Conservation (phyloP, 1,139 yeast genomes). For the Pneumocystis canis region DNA sequence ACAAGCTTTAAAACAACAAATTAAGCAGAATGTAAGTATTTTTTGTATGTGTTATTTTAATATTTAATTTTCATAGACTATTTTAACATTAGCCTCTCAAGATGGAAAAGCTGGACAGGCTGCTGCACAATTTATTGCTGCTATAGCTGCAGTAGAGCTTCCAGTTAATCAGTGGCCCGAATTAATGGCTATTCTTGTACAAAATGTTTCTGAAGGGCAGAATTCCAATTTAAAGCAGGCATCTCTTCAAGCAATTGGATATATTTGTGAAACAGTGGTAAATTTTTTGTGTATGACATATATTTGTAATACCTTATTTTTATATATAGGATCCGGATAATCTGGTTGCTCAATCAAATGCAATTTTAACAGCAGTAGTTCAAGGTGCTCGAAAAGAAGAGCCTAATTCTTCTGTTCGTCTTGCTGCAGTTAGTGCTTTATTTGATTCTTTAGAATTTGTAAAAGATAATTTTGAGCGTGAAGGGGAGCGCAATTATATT, state of each 20-base stretch:
- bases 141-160: slow-evolving; percentile 86
- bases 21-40: slow-evolving; percentile 38
- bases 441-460: slow-evolving; percentile 86
- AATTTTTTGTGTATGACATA: not conserved
- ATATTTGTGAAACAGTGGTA: slow-evolving; percentile 75
- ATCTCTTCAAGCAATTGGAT: slow-evolving; percentile 78
- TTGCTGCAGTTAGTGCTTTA: slow-evolving; percentile 83
- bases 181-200: slow-evolving; percentile 65
- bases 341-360: slow-evolving; percentile 75
- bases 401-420: slow-evolving; percentile 56
- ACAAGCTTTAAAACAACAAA: slow-evolving; percentile 39
- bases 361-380: slow-evolving; percentile 84
- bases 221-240: slow-evolving; percentile 57
- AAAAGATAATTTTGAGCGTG: slow-evolving; percentile 72
- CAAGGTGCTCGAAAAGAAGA: slow-evolving; percentile 88
- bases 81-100: slow-evolving; percentile 48
- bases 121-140: slow-evolving; percentile 88
- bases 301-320: not conserved
- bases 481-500: slow-evolving; percentile 88
- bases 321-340: slow-evolving; percentile 51
- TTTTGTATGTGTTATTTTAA: not conserved
- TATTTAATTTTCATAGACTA: slow-evolving; percentile 25
- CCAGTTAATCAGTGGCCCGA: slow-evolving; percentile 84
- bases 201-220: slow-evolving; percentile 57
- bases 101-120: slow-evolving; percentile 74